Evolutionary conservation across 2,329 filamentous ascomycete genomes (phyloP), one percentile per base, ranked within the genome.

Genomic region (Tricladium varicosporioides): DNA sequence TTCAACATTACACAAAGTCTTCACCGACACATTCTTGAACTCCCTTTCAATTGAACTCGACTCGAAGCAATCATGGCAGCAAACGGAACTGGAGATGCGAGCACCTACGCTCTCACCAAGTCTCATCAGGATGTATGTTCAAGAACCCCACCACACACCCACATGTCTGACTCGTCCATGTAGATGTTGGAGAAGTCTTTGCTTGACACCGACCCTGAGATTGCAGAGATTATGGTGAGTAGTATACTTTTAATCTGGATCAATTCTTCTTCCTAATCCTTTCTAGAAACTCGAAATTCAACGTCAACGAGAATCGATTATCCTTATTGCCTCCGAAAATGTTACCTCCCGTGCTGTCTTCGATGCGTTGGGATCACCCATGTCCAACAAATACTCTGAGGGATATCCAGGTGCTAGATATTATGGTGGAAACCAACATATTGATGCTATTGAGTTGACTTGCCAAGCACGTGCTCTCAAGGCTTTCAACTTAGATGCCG

Each of bases 331-430:
- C 72, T 97, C 94, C 56, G 94, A 99, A 82, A 99, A 99, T 82
- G 92, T 99, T 78, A 99, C 94, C 58, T 99, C 94, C 62, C 92
- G 92, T 69, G 92, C 94, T 70, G 94, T 99, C 71, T 96, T 96
- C 80, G 92, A 99, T 79, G 94, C 94, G 60, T 86, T 99, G 65
- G 94, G 94, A 71, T 92, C 87, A 58, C 88, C 89, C 75, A 95
- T 94, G 89, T 91, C 90, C 77, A 96, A 99, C 85, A 99, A 99
- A 82, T 99, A 99, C 85, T 97, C 92, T 15, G 94, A 99, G 82
- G 94, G 94, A 65, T 96, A 96, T 76, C 94, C 94, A 66, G 94
- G 94, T 74, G 94, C 94, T 69, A 88, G 94, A 77, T 99, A 99
- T 85, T 99, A 99, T 72, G 94, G 94, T 73, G 94, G 94, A 72